These are phyloP conservation scores for Schizonepeta tenuifolia DNA, from an alignment of 257 asterid genomes.

Conservation along the genomic window DNA sequence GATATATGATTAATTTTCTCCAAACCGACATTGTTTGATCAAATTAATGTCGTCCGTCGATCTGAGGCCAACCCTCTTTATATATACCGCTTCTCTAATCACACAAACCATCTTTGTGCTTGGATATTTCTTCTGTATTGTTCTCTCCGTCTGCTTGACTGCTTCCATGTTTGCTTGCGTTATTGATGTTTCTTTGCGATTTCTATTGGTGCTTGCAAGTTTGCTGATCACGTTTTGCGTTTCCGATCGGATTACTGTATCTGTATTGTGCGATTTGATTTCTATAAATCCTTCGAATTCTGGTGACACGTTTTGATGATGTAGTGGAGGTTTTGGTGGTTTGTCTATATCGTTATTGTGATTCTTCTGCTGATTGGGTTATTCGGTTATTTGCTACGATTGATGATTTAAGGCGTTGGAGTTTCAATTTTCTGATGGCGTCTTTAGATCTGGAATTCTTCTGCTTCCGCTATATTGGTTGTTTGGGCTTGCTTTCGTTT, in stretches of 20 bases:
- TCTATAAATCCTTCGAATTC: neutral
- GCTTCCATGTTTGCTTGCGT: neutral
- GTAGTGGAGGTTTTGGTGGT: neutral
- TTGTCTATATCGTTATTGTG: neutral
- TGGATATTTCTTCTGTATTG: neutral
- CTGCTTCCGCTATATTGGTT: neutral
- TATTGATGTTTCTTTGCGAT: neutral
- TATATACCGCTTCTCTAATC: neutral
- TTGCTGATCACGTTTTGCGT: neutral
- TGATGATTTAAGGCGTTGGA: neutral
- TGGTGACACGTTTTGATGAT: too few relatives aligned
- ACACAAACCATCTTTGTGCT: neutral
- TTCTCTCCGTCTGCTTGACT: neutral
- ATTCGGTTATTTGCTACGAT: neutral
- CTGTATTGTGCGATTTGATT: neutral
- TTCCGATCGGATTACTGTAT: neutral
- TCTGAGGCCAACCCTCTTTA: neutral
- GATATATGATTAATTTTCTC: neutral
- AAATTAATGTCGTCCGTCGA: neutral
- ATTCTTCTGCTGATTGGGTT: neutral
- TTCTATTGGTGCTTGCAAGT: neutral
- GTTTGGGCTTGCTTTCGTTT: neutral
- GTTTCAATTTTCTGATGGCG: neutral
- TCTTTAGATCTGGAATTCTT: neutral
- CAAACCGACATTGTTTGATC: neutral